Evolutionary conservation across 192 early-diverging fungal species (phyloP).

Genomic region (Entomortierella chlamydospora): DNA sequence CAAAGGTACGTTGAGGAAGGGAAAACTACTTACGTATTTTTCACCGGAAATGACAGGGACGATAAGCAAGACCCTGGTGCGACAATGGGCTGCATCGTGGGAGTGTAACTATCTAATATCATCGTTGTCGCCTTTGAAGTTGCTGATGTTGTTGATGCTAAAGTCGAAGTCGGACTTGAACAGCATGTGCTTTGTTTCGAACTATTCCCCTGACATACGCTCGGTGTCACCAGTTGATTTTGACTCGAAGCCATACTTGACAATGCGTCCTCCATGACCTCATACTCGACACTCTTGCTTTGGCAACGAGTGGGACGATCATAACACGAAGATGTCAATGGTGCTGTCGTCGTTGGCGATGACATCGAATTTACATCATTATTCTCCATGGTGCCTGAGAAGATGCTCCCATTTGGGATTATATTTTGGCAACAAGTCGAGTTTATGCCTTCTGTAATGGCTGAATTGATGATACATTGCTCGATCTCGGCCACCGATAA

Average conservation of each 20-base stretch:
- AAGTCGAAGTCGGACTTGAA: neutral
- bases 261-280: no score
- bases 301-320: no score
- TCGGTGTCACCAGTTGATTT: neutral
- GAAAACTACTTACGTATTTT: neutral
- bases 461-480: conserved; percentile 14
- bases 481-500: conserved; percentile 9
- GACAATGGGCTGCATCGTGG: neutral
- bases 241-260: no score
- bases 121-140: neutral
- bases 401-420: conserved; percentile 4
- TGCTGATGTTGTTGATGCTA: neutral
- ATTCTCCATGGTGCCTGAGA: neutral
- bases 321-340: no score
- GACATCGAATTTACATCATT: neutral
- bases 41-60: neutral
- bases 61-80: neutral
- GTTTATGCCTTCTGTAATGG: neutral
- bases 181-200: neutral
- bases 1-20: no score
- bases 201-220: no score
- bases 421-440: conserved; percentile 25
- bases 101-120: no score
- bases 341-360: neutral
- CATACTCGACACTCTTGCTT: no score